These are phyloP conservation scores for Podospora bellae-mahoneyi DNA, from an alignment of 495 filamentous ascomycete species.

Conservation along the genomic window DNA sequence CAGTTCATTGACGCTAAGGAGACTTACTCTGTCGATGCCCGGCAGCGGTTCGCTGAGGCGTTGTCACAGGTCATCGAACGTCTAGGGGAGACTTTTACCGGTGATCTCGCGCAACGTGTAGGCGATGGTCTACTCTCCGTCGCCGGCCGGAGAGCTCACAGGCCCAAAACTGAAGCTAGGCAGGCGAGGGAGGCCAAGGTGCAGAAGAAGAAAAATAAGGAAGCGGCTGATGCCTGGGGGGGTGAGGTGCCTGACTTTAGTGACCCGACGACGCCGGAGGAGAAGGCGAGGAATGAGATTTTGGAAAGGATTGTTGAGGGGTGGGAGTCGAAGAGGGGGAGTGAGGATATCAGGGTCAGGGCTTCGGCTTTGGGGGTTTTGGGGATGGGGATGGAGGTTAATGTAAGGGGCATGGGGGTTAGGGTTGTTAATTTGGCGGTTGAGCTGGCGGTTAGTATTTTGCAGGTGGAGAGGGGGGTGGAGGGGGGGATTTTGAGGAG, in stretches of 20 bases:
- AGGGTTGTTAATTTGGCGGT: conserved; percentile 54
- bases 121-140: conserved; percentile 62
- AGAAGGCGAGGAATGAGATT: conserved; percentile 49
- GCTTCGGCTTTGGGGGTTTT: conserved; percentile 76
- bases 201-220: conserved; percentile 46
- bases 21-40: conserved; percentile 56
- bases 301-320: conserved; percentile 64
- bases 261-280: conserved; percentile 45
- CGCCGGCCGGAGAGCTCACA: conserved; percentile 59
- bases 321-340: conserved; percentile 66
- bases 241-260: conserved; percentile 48
- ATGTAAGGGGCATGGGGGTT: conserved; percentile 58
- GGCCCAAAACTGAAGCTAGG: conserved; percentile 51
- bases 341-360: conserved; percentile 74
- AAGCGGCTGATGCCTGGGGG: conserved; percentile 53
- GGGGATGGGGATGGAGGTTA: conserved; percentile 61
- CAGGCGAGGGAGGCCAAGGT: conserved; percentile 48
- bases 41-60: conserved; percentile 71
- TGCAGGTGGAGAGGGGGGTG: conserved; percentile 59
- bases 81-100: conserved; percentile 58
- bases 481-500: conserved; percentile 72
- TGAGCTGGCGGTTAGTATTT: conserved; percentile 62
- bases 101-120: conserved; percentile 53
- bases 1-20: conserved; percentile 65
- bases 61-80: conserved; percentile 66